phyloP scores from a whole-genome alignment of 1,284 basidiomycete species.

The Ganoderma resinaceum region DNA sequence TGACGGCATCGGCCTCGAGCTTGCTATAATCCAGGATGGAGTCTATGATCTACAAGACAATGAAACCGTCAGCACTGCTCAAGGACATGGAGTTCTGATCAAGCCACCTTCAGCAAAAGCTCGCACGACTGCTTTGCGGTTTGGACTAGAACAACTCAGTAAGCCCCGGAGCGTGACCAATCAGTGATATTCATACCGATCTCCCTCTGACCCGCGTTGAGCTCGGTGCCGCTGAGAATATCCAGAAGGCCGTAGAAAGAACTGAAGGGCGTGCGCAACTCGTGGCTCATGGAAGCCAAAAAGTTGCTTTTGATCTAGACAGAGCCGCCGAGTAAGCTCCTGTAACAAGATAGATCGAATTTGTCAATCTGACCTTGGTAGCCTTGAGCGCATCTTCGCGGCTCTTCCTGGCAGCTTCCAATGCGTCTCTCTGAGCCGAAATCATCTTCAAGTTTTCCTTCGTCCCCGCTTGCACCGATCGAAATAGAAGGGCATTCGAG shows the following conservation, averaged over 20 bases:
- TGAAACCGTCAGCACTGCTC: conserved; percentile 5
- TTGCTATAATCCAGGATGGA: conserved; percentile 80
- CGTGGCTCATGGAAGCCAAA: conserved; percentile 78
- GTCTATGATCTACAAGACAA: conserved; percentile 64
- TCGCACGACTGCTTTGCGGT: conserved; percentile 80
- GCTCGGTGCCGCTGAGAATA: conserved; percentile 68
- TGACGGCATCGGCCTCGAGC: conserved; percentile 73
- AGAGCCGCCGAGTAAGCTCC: background rate
- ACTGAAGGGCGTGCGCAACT: conserved; percentile 75
- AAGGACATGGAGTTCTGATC: background rate
- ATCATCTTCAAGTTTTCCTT: conserved; percentile 79
- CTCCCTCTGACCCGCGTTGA: conserved; percentile 70
- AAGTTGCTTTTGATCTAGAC: conserved; percentile 77
- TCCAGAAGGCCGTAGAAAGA: conserved; percentile 78
- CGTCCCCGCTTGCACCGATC: conserved; percentile 73
- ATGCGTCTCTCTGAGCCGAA: conserved; percentile 65
- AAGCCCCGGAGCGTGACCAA: background rate
- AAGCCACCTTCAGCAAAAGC: conserved; percentile 63
- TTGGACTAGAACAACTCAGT: conserved; percentile 53
- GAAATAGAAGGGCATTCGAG: conserved; percentile 74
- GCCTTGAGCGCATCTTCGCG: conserved; percentile 75
- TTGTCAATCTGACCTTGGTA: conserved; percentile 56
- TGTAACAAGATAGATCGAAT: background rate
- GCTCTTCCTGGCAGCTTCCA: conserved; percentile 71
- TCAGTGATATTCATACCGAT: conserved; percentile 53